phyloP scores from a whole-genome alignment of 371 early-diverging fungal species.

The Chytridium lagenaria region DNA sequence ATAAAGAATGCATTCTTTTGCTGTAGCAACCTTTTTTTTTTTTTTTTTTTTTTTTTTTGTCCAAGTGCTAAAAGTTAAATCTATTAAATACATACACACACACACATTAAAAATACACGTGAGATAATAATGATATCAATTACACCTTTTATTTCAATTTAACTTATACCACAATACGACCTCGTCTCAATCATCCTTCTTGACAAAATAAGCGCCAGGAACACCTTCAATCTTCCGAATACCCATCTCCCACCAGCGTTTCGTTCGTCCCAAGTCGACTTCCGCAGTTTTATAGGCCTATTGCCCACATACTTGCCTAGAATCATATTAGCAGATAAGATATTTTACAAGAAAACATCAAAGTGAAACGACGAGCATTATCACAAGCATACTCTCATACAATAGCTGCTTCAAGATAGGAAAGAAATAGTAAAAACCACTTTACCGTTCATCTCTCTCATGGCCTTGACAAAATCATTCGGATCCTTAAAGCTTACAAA shows the following conservation, averaged over 20 bases:
- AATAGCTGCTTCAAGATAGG: background rate
- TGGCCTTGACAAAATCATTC: slow-evolving; percentile 82
- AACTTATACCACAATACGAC: background rate
- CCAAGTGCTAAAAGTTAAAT: no score
- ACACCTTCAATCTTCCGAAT: background rate
- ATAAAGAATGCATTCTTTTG: no score
- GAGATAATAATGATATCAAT: no score
- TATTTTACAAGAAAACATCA: background rate
- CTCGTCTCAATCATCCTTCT: slow-evolving; percentile 6
- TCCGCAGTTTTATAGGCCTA: slow-evolving; percentile 91
- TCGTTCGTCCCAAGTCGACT: slow-evolving; percentile 93
- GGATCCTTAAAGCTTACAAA: slow-evolving; percentile 76
- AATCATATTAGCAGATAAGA: background rate
- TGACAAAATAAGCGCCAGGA: background rate
- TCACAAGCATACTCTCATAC: no score
- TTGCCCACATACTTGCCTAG: slow-evolving; percentile 95
- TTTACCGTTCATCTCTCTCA: slow-evolving; percentile 90
- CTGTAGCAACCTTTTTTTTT: no score
- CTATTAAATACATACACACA: no score
- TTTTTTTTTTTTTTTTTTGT: no score
- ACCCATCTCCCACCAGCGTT: slow-evolving; percentile 67
- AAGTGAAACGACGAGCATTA: background rate
- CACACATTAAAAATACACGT: no score
- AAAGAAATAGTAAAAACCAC: slow-evolving; percentile 10
- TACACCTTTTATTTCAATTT: no score